These are phyloP conservation scores for Tubosaeta sp. DNA, from an alignment of 768 basidiomycete species.

Conservation along the genomic window DNA sequence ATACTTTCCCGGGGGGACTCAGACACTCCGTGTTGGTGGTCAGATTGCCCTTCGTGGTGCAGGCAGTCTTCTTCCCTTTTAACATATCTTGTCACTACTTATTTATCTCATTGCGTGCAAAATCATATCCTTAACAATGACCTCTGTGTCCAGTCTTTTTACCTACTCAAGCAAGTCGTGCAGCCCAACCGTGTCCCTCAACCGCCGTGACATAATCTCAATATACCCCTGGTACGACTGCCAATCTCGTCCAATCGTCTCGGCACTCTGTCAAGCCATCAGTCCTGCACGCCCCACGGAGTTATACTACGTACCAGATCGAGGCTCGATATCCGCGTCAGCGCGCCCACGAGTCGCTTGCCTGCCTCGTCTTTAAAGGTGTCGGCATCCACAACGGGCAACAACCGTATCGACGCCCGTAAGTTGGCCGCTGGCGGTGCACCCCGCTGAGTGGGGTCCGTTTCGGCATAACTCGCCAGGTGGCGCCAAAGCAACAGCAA, in stretches of 20 bases:
- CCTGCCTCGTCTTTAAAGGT: constrained; percentile 56
- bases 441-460: constrained; percentile 17
- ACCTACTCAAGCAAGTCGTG: constrained; percentile 36
- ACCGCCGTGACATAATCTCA: constrained; percentile 68
- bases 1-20: constrained; percentile 90
- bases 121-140: neutral
- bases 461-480: constrained; percentile 55
- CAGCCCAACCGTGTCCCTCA: constrained; percentile 61
- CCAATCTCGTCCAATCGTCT: constrained; percentile 49
- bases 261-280: constrained; percentile 34
- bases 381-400: constrained; percentile 53
- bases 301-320: constrained; percentile 40
- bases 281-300: neutral
- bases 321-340: constrained; percentile 51
- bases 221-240: constrained; percentile 66
- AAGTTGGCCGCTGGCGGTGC: constrained; percentile 28
- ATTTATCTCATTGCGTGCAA: constrained; percentile 3
- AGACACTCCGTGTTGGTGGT: constrained; percentile 76
- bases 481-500: constrained; percentile 81
- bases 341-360: constrained; percentile 48
- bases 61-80: constrained; percentile 77
- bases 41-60: constrained; percentile 82
- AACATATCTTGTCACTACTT: constrained; percentile 15
- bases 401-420: constrained; percentile 49
- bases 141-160: neutral